Evolutionary conservation across 1,284 basidiomycete species (phyloP).

Genomic region (Veloboletus limbatus): DNA sequence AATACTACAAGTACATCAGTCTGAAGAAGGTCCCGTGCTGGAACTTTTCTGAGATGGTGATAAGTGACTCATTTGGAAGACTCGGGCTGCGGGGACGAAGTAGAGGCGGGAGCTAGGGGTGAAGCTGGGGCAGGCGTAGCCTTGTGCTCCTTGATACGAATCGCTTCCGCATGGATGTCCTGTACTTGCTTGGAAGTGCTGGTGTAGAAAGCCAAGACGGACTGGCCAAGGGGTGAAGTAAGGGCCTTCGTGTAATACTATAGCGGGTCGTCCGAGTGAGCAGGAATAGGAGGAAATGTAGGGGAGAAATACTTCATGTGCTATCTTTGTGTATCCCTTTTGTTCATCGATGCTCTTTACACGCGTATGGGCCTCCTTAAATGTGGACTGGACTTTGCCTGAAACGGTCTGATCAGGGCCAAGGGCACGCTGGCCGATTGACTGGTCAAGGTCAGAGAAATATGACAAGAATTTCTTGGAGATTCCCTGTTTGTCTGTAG

Average conservation of each 20-base stretch:
- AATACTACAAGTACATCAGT: constrained; percentile 15
- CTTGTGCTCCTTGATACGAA: constrained; percentile 70
- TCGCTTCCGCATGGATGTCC: constrained; percentile 88
- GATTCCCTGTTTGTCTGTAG: constrained; percentile 80
- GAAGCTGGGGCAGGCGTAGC: constrained; percentile 15
- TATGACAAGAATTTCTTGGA: constrained; percentile 80
- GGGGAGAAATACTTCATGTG: constrained; percentile 52
- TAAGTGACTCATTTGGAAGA: constrained; percentile 6
- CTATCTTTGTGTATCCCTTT: constrained; percentile 69
- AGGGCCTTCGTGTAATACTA: constrained; percentile 82
- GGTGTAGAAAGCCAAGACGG: constrained; percentile 75
- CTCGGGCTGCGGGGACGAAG: constrained; percentile 11
- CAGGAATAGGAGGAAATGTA: not conserved
- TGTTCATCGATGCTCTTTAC: constrained; percentile 78
- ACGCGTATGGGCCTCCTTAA: constrained; percentile 59
- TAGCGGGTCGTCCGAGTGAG: not conserved
- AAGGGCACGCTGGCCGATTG: constrained; percentile 63
- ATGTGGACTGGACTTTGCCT: constrained; percentile 62
- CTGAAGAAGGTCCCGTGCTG: not conserved
- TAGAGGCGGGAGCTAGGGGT: constrained; percentile 13
- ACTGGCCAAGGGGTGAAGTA: constrained; percentile 72
- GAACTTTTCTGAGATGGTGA: not conserved
- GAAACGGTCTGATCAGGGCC: constrained; percentile 77
- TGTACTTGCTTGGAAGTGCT: constrained; percentile 74
- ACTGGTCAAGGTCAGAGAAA: constrained; percentile 67